Base-by-base conservation (phyloP, 768 basidiomycete species). In the Rhodotorula graminis region DNA sequence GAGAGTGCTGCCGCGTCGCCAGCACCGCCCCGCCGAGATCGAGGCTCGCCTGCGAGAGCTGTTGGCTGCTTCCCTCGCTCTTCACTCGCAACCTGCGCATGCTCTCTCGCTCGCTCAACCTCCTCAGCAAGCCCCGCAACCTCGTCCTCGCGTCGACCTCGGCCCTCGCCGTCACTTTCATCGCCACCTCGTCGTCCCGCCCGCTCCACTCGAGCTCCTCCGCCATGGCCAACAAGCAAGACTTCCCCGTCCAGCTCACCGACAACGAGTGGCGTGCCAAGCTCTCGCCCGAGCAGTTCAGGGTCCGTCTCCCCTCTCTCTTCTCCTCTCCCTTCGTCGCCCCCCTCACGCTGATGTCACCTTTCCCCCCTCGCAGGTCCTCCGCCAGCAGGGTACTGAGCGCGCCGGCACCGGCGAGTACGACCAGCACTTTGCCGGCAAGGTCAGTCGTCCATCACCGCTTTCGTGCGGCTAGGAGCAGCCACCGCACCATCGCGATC, bases 381-480 rank as follows among this genome's bases (percentile, higher is more conserved):
- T 78, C 7, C 70, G 78, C 16, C 61, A 75, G 71, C 72, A 77
- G 52, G 78, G 77, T 11, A 78, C 78, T 1, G 78, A 78, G 37
- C 33, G 50, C 37, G 72, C 78, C 2, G 74, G 74, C 10, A 69
- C 77, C 12, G 77, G 78, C 19, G 75, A 76, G 62, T 76, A 76
- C 58, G 75, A 78, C 64, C 56, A 56, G 64, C 76, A 78, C 52
- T 74, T 72, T 44, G 68, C 76, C 8, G 50, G 40, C 33, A 68
- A 76, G 71, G 76, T 72, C 58, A 59, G 71, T 15, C 10, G 23
- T 2, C 31, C 55, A n/a, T 29, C 21, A 19, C n/a, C 33, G 14
- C 46, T 27, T 29, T 8, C 53, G 27, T 29, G 23, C 40, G 19
- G 6, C 19, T 2, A 2, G 10, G 47, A 21, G 8, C 47, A 3